Base-by-base conservation (phyloP, 2,329 filamentous ascomycete species). In the Aspergillus alliaceus region DNA sequence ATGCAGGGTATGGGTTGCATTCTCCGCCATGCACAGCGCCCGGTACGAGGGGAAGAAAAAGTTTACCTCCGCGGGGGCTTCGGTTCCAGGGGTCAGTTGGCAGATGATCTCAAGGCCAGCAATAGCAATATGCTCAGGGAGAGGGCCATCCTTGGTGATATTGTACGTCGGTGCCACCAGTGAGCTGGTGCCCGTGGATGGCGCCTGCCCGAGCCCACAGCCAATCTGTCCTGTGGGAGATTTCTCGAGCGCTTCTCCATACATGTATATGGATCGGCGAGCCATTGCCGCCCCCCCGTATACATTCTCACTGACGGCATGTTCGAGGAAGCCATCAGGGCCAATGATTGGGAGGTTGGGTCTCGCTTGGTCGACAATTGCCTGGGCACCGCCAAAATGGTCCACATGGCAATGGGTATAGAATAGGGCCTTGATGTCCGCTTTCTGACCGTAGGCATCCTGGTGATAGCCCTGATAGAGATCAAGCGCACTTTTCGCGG, bases 31-130 rank as follows among this genome's bases (percentile, higher is more conserved):
- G 54, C 66, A 76, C 0, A 80, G 62, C 1, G 77, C 75, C 11
- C 59, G 63, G 34, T 69, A 63, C 6, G 72, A 52, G 2, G 76
- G 77, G 40, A 79, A 74, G 51, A 71, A 70, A 49, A 79, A 65
- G 57, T 76, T 75, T 58, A 80, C 66, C 59, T 79, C 77, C 0
- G 75, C 65, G 0, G 76, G 77, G 0, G 77, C 77, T 57, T 79
- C 77, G 0, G 77, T 77, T 1, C 67, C 72, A 1, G 76, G 75
- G 0, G 70, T 69, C 65, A 79, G 66, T 57, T 79, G 77, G 57
- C 77, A 79, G 1, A 71, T 60, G 14, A 79, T 71, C n/a, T 66
- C 49, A 1, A 79, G 62, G 1, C 73, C 75, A n/a, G n/a, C n/a
- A n/a, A n/a, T n/a, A n/a, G n/a, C n/a, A n/a, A n/a, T n/a, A n/a